Evolutionary conservation across 208 protist genomes (phyloP), one percentile per base, ranked within the genome.

Genomic region (Trypanosoma theileri): DNA sequence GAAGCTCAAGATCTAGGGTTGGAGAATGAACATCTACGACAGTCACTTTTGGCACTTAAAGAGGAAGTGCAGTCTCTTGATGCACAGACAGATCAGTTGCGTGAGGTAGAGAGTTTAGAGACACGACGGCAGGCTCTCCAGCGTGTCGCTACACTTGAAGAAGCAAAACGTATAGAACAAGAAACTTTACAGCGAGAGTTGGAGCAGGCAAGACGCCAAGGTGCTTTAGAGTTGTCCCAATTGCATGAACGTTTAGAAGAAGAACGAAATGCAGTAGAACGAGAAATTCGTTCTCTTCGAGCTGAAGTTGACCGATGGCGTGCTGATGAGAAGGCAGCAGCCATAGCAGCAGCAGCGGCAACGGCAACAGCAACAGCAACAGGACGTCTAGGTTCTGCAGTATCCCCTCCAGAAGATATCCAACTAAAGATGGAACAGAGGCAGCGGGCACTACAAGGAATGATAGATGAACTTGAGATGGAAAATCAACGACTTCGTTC

Each of bases 31-130:
- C 62, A 64, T 13, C 45, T 75, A 4, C 63, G 63, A 3, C 19
- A 65, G 11, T 16, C 61, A 11, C 63, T 75, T 58, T 28, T 69
- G 2, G 57, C 63, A 44, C 63, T 75, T 4, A 58, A 52, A 35
- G 63, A 64, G 31, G 63, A 75, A 24, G 63, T 75, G 24, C 62
- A 64, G 44, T 42, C 46, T 17, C 53, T 75, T 52, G 70, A 75
- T 63, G 56, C 48, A 16, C 55, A 75, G 22, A 69, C 70, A 19
- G 63, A 75, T 21, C 56, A 44, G 10, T n/a, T 75, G 44, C 41
- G 60, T 53, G 62, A 67, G n/a, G 1, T 52, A 13, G 61, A 62
- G 14, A 52, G 11, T 28, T 40, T 68, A 31, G 62, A 68, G 22
- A 35, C 35, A 3, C 53, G 17, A 22, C 26, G 62, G 3, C 14